Conservation (phyloP, 1,139 yeast species). For the Yamadazyma epiphylla region DNA sequence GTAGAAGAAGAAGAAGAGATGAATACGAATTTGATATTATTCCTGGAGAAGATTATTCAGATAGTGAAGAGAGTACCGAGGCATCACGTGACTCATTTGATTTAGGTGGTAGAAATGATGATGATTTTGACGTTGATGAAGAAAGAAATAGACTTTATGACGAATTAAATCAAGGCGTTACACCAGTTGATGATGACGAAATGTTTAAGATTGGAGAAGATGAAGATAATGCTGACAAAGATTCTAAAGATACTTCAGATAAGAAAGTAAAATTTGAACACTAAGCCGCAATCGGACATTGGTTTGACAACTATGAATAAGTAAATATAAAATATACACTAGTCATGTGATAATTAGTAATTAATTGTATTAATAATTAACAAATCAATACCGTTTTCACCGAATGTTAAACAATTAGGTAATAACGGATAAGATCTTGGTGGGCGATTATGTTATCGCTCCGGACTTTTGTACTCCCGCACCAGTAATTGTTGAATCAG, state of each 20-base stretch:
- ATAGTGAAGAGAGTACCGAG: slow-evolving; percentile 20
- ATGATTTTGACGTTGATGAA: slow-evolving; percentile 78
- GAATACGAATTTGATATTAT: slow-evolving; percentile 79
- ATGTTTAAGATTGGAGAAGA: slow-evolving; percentile 43
- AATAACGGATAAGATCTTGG: too few relatives aligned
- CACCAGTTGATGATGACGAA: slow-evolving; percentile 39
- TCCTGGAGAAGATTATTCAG: slow-evolving; percentile 58
- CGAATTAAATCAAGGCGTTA: slow-evolving; percentile 34
- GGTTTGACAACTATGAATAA: too few relatives aligned
- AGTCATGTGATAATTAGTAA: too few relatives aligned
- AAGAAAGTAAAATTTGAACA: slow-evolving; percentile 8
- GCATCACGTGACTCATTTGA: slow-evolving; percentile 23
- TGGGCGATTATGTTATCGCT: too few relatives aligned
- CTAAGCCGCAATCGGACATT: neutral
- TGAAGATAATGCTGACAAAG: slow-evolving; percentile 23
- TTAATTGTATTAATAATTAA: too few relatives aligned
- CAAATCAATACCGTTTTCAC: too few relatives aligned
- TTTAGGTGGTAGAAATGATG: slow-evolving; percentile 21
- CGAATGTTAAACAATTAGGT: too few relatives aligned
- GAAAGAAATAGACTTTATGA: slow-evolving; percentile 42
- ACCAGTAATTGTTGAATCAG: too few relatives aligned
- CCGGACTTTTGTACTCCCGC: too few relatives aligned
- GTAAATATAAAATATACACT: too few relatives aligned
- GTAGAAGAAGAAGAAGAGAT: slow-evolving; percentile 61
- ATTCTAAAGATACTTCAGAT: too few relatives aligned